Conservation (phyloP, 345 rosid genomes). For the Euclidium syriacum region DNA sequence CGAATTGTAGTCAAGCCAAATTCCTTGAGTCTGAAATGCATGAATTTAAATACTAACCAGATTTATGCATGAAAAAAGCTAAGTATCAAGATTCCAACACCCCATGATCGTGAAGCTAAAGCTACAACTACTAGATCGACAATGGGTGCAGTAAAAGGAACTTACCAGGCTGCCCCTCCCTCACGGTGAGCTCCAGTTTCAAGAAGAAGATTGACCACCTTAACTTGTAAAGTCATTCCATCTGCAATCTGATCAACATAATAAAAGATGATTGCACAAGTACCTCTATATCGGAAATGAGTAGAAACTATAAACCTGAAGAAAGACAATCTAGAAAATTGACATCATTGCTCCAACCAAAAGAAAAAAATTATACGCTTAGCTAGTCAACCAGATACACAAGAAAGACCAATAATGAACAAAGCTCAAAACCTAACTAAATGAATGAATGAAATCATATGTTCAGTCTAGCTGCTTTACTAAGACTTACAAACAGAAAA, state of each 20-base stretch:
- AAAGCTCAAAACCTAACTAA: not conserved
- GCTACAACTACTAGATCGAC: not conserved
- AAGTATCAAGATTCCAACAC: not conserved
- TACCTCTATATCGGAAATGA: not conserved
- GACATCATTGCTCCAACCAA: slow-evolving; percentile 7
- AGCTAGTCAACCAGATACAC: not conserved
- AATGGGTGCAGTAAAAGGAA: slow-evolving; percentile 12
- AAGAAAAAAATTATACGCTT: not conserved
- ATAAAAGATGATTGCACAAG: not conserved
- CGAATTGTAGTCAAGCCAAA: not conserved
- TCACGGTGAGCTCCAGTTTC: slow-evolving; percentile 61
- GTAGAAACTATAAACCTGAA: not conserved
- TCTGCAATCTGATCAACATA: slow-evolving; percentile 78
- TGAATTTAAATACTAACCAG: not conserved
- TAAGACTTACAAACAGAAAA: not conserved
- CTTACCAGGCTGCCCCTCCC: slow-evolving; percentile 94
- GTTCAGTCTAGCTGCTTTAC: not conserved
- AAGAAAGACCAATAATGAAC: not conserved
- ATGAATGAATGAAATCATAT: not conserved
- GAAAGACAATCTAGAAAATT: not conserved
- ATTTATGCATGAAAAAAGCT: not conserved
- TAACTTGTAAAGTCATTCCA: slow-evolving; percentile 92
- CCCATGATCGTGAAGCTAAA: slow-evolving; percentile 1
- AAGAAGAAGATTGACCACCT: slow-evolving; percentile 87
- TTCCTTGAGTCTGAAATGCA: not conserved